Base-by-base conservation (phyloP, 768 basidiomycete genomes). In the Kwoniella dendrophila region DNA sequence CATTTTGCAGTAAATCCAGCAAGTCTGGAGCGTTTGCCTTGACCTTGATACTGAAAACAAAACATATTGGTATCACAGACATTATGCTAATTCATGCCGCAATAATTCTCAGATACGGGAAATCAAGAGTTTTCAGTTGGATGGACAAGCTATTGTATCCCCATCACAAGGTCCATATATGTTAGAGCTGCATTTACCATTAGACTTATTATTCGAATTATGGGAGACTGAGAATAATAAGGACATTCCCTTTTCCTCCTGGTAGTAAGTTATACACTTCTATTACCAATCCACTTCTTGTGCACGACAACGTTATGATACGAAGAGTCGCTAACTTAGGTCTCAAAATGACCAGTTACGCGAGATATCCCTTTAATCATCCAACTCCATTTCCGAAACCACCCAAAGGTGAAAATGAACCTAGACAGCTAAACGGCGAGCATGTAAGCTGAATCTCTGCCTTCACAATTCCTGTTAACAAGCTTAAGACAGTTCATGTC, bases 141-240 rank as follows among this genome's bases (percentile, higher is more conserved):
- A 51, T 10, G 49, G 49, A 32, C 20, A 51, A 22, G 49, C 49
- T 2, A 36, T 18, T 6, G 30, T 51, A 11, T 51, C 49, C n/a
- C 49, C 49, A 33, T 33, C 49, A 2, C 26, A 51, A 7, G 49
- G 49, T 14, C 49, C 49, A 33, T 33, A 33, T 34, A 51, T 51
- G 49, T 26, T 51, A 7, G 49, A 51, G 30, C 11, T 34, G 2
- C 49, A 51, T 33, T n/a, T 33, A 33, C 49, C 49, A 14, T 20
- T 51, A 33, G 30, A 29, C 7, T 26, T 33, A 22, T 22, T 51
- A 5, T 51, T 51, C 33, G 24, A 33, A 7, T 8, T 10, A 10
- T 51, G 49, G 49, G 49, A 51, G 32, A 26, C 27, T 18, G 30
- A 34, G 11, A 12, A 30, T 3, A 20, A 34, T 18, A 51, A 32